Evolutionary conservation across 106 monocot genomes (phyloP).

Genomic region (Allium cepa): DNA sequence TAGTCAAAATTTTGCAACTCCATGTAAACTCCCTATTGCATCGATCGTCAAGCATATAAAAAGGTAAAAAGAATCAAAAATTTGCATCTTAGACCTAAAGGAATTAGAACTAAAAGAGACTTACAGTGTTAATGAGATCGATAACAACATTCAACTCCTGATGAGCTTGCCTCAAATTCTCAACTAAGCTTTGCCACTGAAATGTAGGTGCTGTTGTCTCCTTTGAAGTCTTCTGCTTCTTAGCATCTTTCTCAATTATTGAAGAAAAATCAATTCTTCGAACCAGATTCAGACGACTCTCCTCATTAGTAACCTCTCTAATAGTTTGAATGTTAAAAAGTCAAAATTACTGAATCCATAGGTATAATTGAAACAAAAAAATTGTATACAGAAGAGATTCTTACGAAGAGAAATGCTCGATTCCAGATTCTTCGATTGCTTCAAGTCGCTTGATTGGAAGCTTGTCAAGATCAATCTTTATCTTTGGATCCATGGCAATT

Average conservation of each 20-base stretch:
- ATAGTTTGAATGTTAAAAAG: background rate
- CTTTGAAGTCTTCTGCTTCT: conserved; percentile 48
- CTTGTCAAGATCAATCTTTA: conserved; percentile 74
- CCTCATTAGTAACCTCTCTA: conserved; percentile 75
- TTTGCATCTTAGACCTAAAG: too few species aligned
- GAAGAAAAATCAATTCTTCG: conserved; percentile 82
- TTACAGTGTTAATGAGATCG: conserved; percentile 74
- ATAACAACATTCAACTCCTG: conserved; percentile 75
- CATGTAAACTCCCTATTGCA: too few species aligned
- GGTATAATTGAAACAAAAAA: background rate
- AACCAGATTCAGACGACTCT: conserved; percentile 67
- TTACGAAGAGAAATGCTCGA: conserved; percentile 79
- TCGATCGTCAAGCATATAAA: too few species aligned
- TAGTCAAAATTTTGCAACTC: too few species aligned
- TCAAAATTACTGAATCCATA: background rate
- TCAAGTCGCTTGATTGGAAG: conserved; percentile 92
- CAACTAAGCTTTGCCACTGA: conserved; percentile 83
- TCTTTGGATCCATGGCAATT: conserved; percentile 2
- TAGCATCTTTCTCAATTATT: conserved; percentile 57
- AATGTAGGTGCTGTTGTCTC: conserved; percentile 26
- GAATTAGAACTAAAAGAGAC: background rate
- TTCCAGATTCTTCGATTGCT: conserved; percentile 76
- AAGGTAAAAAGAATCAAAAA: too few species aligned
- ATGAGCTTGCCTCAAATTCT: conserved; percentile 77
- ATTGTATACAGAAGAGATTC: background rate